phyloP scores from a whole-genome alignment of 805 yeast genomes.

The Metschnikowia hibisci region DNA sequence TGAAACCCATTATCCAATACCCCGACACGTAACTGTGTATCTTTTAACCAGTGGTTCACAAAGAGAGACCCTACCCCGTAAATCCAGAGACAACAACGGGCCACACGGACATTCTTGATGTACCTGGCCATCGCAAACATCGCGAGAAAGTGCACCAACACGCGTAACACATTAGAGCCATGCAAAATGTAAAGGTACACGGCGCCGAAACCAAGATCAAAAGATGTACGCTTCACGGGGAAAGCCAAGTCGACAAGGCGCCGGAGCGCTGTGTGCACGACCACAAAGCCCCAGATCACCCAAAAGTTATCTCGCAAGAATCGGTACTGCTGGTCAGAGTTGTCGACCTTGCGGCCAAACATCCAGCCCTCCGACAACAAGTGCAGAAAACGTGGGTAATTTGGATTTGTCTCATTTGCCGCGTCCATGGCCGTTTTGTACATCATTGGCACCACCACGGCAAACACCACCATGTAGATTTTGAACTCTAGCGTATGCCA shows the following conservation, averaged over 20 bases:
- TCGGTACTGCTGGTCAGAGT: constrained; percentile 84
- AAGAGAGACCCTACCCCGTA: constrained; percentile 79
- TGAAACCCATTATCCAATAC: constrained; percentile 57
- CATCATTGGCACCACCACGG: constrained; percentile 77
- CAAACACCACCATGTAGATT: constrained; percentile 60
- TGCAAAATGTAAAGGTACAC: constrained; percentile 69
- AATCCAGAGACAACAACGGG: constrained; percentile 56
- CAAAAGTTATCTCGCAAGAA: constrained; percentile 81
- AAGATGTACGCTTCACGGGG: constrained; percentile 43
- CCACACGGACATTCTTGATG: constrained; percentile 31
- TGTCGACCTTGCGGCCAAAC: constrained; percentile 85
- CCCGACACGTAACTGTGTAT: constrained; percentile 50
- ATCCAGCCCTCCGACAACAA: constrained; percentile 82
- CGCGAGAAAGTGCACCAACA: constrained; percentile 53
- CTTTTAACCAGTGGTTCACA: constrained; percentile 65
- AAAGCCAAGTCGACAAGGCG: constrained; percentile 20
- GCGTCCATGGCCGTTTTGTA: constrained; percentile 77
- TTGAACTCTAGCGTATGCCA: constrained; percentile 80
- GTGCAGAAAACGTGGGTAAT: constrained; percentile 59
- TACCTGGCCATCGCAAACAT: constrained; percentile 48
- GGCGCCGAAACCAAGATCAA: constrained; percentile 71
- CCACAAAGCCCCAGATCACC: constrained; percentile 52
- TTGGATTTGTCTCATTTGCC: constrained; percentile 68
- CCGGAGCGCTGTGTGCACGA: constrained; percentile 53
- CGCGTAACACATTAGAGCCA: constrained; percentile 67